Evolutionary conservation across 306 rosid species (phyloP).

Genomic region (Trifolium pratense): DNA sequence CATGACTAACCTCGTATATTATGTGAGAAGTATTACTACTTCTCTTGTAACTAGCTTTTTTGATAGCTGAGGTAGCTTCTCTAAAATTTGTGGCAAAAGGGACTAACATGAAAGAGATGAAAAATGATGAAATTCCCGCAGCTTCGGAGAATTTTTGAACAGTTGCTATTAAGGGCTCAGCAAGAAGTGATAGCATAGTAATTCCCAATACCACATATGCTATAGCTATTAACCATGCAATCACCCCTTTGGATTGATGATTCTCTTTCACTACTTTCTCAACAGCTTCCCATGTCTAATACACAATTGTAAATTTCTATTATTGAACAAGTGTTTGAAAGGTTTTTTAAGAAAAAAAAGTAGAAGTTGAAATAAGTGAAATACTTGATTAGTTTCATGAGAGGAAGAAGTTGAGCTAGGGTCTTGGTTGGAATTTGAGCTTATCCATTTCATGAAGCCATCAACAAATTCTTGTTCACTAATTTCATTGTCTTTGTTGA

Average conservation of each 20-base stretch:
- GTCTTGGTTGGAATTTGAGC: conserved; percentile 21
- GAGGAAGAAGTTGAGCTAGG: conserved; percentile 20
- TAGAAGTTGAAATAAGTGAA: not conserved
- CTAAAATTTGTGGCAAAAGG: conserved; percentile 72
- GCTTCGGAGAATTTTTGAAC: conserved; percentile 58
- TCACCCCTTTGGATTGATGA: conserved; percentile 36
- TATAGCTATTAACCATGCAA: conserved; percentile 51
- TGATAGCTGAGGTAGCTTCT: conserved; percentile 64
- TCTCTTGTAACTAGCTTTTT: conserved; percentile 55
- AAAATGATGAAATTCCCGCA: conserved; percentile 63
- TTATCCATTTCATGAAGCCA: conserved; percentile 46
- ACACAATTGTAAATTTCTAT: not conserved
- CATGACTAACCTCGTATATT: conserved; percentile 60
- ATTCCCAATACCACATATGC: conserved; percentile 49
- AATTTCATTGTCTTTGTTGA: conserved; percentile 45
- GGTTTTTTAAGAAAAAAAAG: no score
- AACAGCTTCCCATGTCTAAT: conserved; percentile 56
- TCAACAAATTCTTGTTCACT: conserved; percentile 47
- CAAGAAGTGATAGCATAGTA: conserved; percentile 54
- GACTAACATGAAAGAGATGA: conserved; percentile 58
- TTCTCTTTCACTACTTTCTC: conserved; percentile 53
- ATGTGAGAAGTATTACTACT: conserved; percentile 60
- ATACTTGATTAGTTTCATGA: conserved; percentile 44
- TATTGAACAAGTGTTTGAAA: no score
- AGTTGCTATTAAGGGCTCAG: conserved; percentile 64